phyloP scores from a whole-genome alignment of 2,329 filamentous ascomycete species.

The Penicillium expansum region DNA sequence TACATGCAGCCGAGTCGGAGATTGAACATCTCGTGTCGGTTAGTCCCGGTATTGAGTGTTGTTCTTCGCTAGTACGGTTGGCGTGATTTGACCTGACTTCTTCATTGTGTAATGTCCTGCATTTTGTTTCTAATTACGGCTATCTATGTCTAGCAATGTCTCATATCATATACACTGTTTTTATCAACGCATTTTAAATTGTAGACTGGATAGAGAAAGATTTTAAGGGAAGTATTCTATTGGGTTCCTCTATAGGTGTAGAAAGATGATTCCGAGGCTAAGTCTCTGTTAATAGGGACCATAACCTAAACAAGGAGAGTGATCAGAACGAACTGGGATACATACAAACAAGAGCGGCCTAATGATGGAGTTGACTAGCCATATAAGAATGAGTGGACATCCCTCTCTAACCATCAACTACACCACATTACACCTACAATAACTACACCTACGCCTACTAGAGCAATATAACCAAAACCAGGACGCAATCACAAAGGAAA shows the following conservation, averaged over 20 bases:
- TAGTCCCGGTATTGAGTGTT: not conserved
- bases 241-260: too few relatives aligned
- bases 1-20: not conserved
- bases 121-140: not conserved
- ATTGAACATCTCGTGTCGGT: not conserved
- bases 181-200: not conserved
- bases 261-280: too few relatives aligned
- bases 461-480: not conserved
- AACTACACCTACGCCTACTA: constrained; percentile 1
- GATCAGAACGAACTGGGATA: not conserved
- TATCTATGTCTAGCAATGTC: not conserved
- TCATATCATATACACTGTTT: not conserved
- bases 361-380: not conserved
- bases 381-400: not conserved
- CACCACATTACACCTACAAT: not conserved
- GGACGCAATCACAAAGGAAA: constrained; percentile 23
- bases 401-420: not conserved
- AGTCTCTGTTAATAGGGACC: too few relatives aligned
- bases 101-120: not conserved
- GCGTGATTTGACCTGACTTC: not conserved
- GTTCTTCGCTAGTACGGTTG: not conserved
- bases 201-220: not conserved
- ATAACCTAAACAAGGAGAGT: not conserved
- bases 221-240: too few relatives aligned
- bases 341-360: not conserved